Conservation (phyloP, 1,284 basidiomycete species). For the Ustanciosporium gigantosporum region DNA sequence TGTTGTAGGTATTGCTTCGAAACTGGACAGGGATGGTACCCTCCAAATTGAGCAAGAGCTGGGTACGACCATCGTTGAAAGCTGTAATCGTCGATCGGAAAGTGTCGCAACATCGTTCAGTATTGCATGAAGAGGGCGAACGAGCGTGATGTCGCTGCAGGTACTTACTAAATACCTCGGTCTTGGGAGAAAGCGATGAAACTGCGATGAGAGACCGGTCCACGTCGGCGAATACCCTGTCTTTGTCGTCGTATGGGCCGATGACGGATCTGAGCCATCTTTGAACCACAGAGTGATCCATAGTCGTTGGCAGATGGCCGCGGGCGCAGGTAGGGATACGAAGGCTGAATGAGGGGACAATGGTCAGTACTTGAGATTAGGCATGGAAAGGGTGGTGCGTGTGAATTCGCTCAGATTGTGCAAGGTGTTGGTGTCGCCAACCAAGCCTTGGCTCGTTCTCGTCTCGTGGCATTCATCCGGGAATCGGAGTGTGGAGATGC, state of each 20-base stretch:
- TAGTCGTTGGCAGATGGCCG: no score
- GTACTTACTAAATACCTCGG: constrained; percentile 76
- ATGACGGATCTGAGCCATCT: constrained; percentile 54
- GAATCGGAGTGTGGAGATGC: no score
- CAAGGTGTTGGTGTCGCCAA: no score
- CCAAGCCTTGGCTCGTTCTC: no score
- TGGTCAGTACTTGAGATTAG: no score
- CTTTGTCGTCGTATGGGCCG: constrained; percentile 67
- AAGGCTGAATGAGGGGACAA: no score
- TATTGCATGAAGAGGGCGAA: not conserved
- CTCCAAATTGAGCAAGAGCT: constrained; percentile 84
- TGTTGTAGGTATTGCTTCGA: constrained; percentile 81
- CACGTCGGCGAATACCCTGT: constrained; percentile 70
- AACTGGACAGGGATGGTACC: constrained; percentile 88
- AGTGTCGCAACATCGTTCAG: not conserved
- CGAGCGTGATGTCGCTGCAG: constrained; percentile 3
- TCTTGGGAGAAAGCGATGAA: constrained; percentile 78
- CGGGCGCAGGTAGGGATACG: no score
- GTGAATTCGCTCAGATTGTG: no score
- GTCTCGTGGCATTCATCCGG: no score
- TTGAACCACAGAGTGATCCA: constrained; percentile 56
- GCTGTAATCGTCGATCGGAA: constrained; percentile 64
- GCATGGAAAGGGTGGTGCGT: no score
- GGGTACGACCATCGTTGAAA: constrained; percentile 90
- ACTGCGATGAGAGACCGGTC: constrained; percentile 69